phyloP scores from a whole-genome alignment of 257 asterid species.

The Apocynum venetum region DNA sequence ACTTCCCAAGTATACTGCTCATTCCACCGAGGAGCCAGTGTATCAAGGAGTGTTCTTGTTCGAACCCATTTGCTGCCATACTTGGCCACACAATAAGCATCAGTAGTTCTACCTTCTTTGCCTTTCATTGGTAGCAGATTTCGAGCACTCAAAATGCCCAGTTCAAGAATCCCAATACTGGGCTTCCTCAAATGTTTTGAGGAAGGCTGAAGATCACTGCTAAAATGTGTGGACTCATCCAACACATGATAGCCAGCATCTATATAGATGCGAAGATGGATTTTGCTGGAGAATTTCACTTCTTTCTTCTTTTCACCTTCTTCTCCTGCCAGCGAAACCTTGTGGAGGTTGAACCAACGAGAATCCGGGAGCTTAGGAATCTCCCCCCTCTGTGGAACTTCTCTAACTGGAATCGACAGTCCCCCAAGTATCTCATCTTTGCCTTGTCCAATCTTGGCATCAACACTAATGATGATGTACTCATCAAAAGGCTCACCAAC shows the following conservation, averaged over 20 bases:
- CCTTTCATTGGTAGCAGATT: slow-evolving; percentile 74
- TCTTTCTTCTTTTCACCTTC: slow-evolving; percentile 62
- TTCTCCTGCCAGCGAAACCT: slow-evolving; percentile 44
- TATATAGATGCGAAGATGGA: slow-evolving; percentile 55
- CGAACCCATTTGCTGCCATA: slow-evolving; percentile 98
- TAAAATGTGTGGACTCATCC: slow-evolving; percentile 75
- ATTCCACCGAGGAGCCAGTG: slow-evolving; percentile 75
- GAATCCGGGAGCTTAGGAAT: slow-evolving; percentile 54
- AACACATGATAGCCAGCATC: slow-evolving; percentile 90
- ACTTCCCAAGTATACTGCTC: slow-evolving; percentile 99
- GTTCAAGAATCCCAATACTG: slow-evolving; percentile 75
- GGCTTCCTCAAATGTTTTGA: slow-evolving; percentile 61
- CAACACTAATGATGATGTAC: slow-evolving; percentile 52
- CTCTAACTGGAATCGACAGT: slow-evolving; percentile 50
- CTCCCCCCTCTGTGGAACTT: slow-evolving; percentile 46
- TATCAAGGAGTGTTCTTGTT: slow-evolving; percentile 76
- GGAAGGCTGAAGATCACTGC: slow-evolving; percentile 86
- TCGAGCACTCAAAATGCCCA: slow-evolving; percentile 74
- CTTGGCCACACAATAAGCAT: slow-evolving; percentile 89
- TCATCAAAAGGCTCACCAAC: slow-evolving; percentile 84
- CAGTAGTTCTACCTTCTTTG: slow-evolving; percentile 68
- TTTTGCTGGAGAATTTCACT: slow-evolving; percentile 71
- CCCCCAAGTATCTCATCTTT: slow-evolving; percentile 58
- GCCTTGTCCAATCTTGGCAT: slow-evolving; percentile 60
- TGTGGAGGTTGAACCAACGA: slow-evolving; percentile 59